phyloP scores from a whole-genome alignment of 73 alveolate species.

The Diophrys appendiculata region DNA sequence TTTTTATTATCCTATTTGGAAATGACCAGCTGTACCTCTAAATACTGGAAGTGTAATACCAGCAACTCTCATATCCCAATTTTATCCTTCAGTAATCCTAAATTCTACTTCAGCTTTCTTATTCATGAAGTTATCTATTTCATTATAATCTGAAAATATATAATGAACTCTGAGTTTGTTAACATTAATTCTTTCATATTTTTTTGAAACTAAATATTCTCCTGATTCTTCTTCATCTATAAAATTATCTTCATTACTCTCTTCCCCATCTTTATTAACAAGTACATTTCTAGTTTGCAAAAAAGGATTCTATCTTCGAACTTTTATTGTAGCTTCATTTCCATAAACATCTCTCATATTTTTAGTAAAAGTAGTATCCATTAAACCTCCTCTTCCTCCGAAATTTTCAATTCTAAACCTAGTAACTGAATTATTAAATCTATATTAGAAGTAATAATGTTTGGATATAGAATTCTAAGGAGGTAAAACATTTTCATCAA shows the following conservation, averaged over 20 bases:
- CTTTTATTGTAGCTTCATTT: not conserved
- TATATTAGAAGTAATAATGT: not conserved
- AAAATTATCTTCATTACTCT: no score
- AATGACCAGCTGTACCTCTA: not conserved
- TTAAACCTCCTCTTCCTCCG: not conserved
- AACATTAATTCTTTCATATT: not conserved
- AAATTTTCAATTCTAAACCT: not conserved
- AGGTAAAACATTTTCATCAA: not conserved
- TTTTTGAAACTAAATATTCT: not conserved
- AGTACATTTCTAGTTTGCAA: no score
- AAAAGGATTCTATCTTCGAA: not conserved
- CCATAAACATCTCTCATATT: not conserved
- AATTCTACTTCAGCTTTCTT: not conserved
- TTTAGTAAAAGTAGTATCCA: not conserved
- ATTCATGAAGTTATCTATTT: not conserved
- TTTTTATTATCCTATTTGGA: not conserved
- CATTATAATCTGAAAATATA: not conserved
- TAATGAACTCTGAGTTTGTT: not conserved
- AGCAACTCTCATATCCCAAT: not conserved
- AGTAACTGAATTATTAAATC: not conserved
- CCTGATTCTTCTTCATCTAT: not conserved
- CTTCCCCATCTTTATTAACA: not conserved
- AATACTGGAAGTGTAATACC: not conserved
- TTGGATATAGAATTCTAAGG: not conserved
- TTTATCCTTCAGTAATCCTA: not conserved